These are phyloP conservation scores for Exophiala lecanii-corni DNA, from an alignment of 2,329 filamentous ascomycete genomes.

Conservation along the genomic window DNA sequence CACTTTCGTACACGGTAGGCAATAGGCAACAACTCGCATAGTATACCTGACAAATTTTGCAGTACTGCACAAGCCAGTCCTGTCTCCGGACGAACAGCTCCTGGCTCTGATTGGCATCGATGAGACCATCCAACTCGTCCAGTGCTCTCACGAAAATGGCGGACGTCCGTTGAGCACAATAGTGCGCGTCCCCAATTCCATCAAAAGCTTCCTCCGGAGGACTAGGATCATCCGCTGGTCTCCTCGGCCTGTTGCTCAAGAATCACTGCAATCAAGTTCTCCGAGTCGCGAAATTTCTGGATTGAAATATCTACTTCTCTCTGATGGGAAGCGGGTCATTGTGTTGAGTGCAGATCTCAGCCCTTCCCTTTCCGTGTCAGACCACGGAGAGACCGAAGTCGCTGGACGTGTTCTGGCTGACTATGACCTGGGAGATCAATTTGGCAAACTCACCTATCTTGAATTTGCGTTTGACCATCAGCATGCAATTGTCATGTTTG, in stretches of 20 bases:
- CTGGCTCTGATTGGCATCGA: slow-evolving; percentile 16
- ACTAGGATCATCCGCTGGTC: slow-evolving; percentile 20
- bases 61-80: slow-evolving; percentile 14
- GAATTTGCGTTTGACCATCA: slow-evolving; percentile 24
- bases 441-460: slow-evolving; percentile 18
- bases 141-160: slow-evolving; percentile 7
- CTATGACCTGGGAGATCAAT: slow-evolving; percentile 18
- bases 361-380: not conserved
- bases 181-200: slow-evolving; percentile 6
- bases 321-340: slow-evolving; percentile 15
- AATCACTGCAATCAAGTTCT: slow-evolving; percentile 5
- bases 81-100: slow-evolving; percentile 18
- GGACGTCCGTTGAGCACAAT: slow-evolving; percentile 9
- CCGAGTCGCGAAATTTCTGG: slow-evolving; percentile 11
- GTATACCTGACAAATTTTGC: too few species aligned
- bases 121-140: slow-evolving; percentile 14
- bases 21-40: too few species aligned
- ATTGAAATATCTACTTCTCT: slow-evolving; percentile 17
- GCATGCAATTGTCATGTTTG: slow-evolving; percentile 22
- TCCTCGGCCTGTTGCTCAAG: slow-evolving; percentile 10
- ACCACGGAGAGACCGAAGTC: slow-evolving; percentile 1
- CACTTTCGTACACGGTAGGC: too few species aligned
- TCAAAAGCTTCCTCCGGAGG: slow-evolving; percentile 8
- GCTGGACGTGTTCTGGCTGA: slow-evolving; percentile 20
- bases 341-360: slow-evolving; percentile 18